phyloP scores from a whole-genome alignment of 2,329 filamentous ascomycete species.

The Microdochium trichocladiopsis region DNA sequence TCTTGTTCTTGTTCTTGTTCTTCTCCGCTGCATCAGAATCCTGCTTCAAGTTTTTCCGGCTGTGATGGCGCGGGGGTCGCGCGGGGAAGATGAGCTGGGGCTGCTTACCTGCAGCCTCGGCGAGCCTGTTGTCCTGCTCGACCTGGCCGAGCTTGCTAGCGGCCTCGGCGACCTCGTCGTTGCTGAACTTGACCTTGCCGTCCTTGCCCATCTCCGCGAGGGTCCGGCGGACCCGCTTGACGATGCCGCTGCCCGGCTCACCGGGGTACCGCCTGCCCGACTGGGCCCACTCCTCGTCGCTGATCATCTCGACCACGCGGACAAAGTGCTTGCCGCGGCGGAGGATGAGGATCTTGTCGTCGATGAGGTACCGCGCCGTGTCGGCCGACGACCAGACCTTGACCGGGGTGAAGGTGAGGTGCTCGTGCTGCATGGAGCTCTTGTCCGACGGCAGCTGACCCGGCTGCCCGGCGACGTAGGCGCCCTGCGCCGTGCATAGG shows the following conservation, averaged over 20 bases:
- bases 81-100: background rate
- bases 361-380: conserved; percentile 53
- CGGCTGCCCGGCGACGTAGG: conserved; percentile 52
- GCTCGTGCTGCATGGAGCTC: conserved; percentile 32
- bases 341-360: conserved; percentile 50
- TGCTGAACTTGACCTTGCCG: conserved; percentile 3
- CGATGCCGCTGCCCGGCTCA: conserved; percentile 38
- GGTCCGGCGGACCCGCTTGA: conserved; percentile 33
- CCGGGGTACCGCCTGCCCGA: conserved; percentile 46
- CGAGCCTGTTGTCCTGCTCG: conserved; percentile 1
- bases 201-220: conserved; percentile 4
- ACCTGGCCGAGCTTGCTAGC: conserved; percentile 17
- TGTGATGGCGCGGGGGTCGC: background rate
- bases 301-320: conserved; percentile 52
- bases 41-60: background rate
- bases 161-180: background rate
- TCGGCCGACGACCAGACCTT: conserved; percentile 51
- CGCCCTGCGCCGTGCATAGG: conserved; percentile 45
- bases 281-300: conserved; percentile 43
- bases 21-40: background rate
- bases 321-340: conserved; percentile 59
- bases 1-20: background rate
- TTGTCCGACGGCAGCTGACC: conserved; percentile 19
- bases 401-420: conserved; percentile 55
- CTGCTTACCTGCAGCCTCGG: background rate